These are phyloP conservation scores for Gossypium longicalyx DNA, from an alignment of 345 rosid genomes.

Conservation along the genomic window DNA sequence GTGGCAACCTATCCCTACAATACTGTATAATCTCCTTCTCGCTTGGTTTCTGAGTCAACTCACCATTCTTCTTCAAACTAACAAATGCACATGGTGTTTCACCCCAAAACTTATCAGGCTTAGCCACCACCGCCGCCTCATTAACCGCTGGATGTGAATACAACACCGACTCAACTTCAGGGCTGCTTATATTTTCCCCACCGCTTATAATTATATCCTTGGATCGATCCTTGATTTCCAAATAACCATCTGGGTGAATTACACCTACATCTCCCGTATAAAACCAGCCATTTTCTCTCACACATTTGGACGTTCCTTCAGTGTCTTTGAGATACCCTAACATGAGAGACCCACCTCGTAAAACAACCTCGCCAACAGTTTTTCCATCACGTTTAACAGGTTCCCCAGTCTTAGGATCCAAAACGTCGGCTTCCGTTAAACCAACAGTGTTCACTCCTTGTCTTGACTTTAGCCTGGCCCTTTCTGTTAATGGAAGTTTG, in stretches of 20 bases:
- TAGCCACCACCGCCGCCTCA: conserved; percentile 62
- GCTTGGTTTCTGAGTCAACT: conserved; percentile 7
- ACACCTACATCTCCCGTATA: conserved; percentile 57
- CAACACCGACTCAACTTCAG: conserved; percentile 50
- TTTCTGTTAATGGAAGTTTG: conserved; percentile 25
- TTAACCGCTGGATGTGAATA: conserved; percentile 42
- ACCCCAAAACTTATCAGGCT: conserved; percentile 56
- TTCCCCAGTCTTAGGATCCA: conserved; percentile 35
- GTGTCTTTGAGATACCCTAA: conserved; percentile 51
- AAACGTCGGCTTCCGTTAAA: conserved; percentile 37
- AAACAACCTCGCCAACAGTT: conserved; percentile 47
- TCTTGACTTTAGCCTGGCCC: conserved; percentile 44
- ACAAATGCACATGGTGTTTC: conserved; percentile 65
- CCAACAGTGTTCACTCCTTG: conserved; percentile 39
- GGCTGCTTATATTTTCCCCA: conserved; percentile 54
- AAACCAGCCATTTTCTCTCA: conserved; percentile 52
- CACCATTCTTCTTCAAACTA: conserved; percentile 31
- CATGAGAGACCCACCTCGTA: conserved; percentile 51
- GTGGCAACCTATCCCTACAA: conserved; percentile 45
- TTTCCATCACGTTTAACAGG: conserved; percentile 44
- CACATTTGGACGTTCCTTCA: conserved; percentile 28
- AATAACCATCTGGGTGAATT: conserved; percentile 50
- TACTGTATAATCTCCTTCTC: conserved; percentile 46
- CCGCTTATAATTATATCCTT: conserved; percentile 60
- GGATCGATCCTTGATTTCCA: conserved; percentile 53